phyloP scores from a whole-genome alignment of 441 rosid species.

The Breynia disticha region DNA sequence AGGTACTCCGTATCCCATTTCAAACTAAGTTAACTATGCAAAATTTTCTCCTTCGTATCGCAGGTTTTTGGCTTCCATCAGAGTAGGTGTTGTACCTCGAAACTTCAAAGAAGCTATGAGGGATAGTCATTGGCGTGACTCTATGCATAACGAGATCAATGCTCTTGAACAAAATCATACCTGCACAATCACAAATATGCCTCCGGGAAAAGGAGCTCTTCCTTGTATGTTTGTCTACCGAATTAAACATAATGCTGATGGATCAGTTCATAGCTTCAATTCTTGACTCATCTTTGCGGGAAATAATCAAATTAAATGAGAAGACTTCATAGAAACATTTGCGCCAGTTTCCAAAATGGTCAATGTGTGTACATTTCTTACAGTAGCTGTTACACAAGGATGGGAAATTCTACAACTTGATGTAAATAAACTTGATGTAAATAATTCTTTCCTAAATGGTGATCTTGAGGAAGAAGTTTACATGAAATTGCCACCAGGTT shows the following conservation, averaged over 20 bases:
- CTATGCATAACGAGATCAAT: neutral
- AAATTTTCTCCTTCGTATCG: neutral
- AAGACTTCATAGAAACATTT: slow-evolving; percentile 3
- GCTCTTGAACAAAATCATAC: slow-evolving; percentile 1
- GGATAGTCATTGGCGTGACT: neutral
- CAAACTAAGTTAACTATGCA: too few species aligned
- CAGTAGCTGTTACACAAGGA: neutral
- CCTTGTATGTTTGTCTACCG: slow-evolving; percentile 4
- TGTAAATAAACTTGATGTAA: slow-evolving; percentile 1
- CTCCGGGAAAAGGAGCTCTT: neutral
- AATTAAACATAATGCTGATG: neutral
- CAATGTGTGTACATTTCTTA: neutral
- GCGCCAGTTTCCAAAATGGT: neutral
- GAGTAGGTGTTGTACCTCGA: neutral
- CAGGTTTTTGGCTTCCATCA: neutral
- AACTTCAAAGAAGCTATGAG: neutral
- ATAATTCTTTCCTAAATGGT: neutral
- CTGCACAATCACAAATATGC: neutral
- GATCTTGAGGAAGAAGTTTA: slow-evolving; percentile 6
- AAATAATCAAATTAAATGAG: neutral
- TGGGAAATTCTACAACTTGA: too few species aligned
- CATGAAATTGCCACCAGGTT: slow-evolving; percentile 1
- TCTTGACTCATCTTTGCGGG: slow-evolving; percentile 1
- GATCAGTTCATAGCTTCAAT: neutral
- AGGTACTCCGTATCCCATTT: neutral